Percentiles rank a stretch among this genome's conserved stretches.
Conservation (phyloP, 164 flowering plant genomes). For the Chloranthus sessilifolius region DNA sequence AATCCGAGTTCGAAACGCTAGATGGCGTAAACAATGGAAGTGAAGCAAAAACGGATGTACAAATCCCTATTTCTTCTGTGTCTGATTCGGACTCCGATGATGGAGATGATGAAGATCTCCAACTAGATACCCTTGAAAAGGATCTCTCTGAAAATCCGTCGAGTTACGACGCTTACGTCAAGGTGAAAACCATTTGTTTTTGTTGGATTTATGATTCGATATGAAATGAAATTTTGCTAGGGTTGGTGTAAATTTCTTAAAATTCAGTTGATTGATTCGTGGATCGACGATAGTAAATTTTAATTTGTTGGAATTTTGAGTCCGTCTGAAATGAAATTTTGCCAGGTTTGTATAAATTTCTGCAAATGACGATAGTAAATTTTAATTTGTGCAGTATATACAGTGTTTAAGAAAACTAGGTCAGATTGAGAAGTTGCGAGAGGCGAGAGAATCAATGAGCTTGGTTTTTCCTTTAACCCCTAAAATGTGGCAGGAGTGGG, state of each 20-base stretch:
- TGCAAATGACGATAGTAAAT: neutral
- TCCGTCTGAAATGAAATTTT: no score
- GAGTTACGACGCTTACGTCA: conserved; percentile 66
- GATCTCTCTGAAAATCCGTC: conserved; percentile 52
- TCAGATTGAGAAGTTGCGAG: conserved; percentile 62
- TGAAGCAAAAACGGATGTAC: neutral
- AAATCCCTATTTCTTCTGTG: conserved; percentile 18
- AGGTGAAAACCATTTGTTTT: no score
- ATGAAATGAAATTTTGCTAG: no score
- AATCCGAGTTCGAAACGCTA: conserved; percentile 1
- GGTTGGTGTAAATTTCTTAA: no score
- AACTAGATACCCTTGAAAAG: conserved; percentile 46
- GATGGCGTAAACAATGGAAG: conserved; percentile 7
- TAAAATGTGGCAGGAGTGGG: conserved; percentile 91
- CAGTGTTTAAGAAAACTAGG: conserved; percentile 60
- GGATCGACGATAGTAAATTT: no score
- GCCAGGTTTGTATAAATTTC: no score
- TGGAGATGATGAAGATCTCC: conserved; percentile 33
- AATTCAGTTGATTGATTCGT: no score
- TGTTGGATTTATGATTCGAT: no score
- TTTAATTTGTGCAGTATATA: conserved; percentile 43
- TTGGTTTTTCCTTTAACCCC: conserved; percentile 67
- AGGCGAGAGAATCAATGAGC: conserved; percentile 83
- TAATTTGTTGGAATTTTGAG: no score
- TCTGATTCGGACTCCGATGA: conserved; percentile 39